Evolutionary conservation across 164 flowering plant genomes (phyloP).

Genomic region (Stephania cephalantha): DNA sequence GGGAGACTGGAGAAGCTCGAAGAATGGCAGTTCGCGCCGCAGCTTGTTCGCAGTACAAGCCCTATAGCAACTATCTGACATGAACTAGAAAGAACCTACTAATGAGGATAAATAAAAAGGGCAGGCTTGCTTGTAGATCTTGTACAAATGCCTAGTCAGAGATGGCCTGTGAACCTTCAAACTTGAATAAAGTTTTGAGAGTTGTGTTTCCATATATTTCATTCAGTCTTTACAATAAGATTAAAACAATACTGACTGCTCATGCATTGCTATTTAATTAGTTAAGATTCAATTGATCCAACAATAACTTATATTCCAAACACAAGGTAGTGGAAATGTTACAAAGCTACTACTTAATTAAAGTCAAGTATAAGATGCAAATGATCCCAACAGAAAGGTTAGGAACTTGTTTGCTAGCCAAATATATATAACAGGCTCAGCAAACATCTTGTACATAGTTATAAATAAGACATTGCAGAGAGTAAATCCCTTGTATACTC

Average conservation of each 20-base stretch:
- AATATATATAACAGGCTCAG: not conserved
- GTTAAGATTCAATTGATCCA: not conserved
- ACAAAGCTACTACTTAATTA: not conserved
- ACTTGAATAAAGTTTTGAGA: not conserved
- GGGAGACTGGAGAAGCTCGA: slow-evolving; percentile 3
- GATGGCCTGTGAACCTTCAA: not conserved
- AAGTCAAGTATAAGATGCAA: not conserved
- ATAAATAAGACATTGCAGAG: not conserved
- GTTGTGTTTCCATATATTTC: not conserved
- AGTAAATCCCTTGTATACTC: not conserved
- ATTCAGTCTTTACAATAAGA: not conserved
- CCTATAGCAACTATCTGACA: not conserved
- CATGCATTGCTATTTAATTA: not conserved
- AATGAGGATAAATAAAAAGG: slow-evolving; percentile 9
- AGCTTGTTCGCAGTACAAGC: not conserved
- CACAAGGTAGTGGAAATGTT: not conserved
- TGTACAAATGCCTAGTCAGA: slow-evolving; percentile 5
- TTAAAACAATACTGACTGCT: not conserved
- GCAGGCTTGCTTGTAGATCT: not conserved
- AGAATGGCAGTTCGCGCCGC: not conserved
- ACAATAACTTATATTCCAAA: not conserved
- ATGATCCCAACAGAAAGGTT: not conserved
- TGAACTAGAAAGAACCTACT: not conserved
- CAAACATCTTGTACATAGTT: not conserved
- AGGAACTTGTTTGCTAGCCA: not conserved